Base-by-base conservation (phyloP, 1,284 basidiomycete species). In the Bondarzewia mesenterica region DNA sequence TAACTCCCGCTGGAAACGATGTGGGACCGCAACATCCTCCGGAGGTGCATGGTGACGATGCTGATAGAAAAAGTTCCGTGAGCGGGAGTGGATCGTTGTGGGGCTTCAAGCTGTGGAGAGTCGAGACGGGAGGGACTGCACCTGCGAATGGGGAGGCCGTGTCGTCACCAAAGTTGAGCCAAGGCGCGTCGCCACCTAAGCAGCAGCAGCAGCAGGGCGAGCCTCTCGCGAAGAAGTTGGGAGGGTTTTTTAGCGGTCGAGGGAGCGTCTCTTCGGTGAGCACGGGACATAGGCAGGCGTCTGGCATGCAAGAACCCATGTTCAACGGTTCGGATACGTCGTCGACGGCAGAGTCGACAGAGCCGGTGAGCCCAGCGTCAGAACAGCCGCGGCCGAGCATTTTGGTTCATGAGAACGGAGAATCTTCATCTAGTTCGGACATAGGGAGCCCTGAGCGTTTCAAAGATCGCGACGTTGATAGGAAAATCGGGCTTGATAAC, bases 171-270 rank as follows among this genome's bases (percentile, higher is more conserved):
- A 29, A 1, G 16, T 23, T 23, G 22, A 43, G 42, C 42, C 55
- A 29, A 54, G 66, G 6, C 54, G 57, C n/a, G 49, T 55, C 7
- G 55, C 63, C 16, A 63, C 71, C 8, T 69, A 70, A 15, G 50
- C 57, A 39, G 42, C 58, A 6, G 50, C 47, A 4, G 49, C 52
- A 40, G 55, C 64, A 52, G 61, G 22, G 56, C 37, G 64, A 59
- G 32, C 69, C 69, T 1, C 64, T 84, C 4, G 64, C 78, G 27
- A 73, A 73, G 55, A 86, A 83, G 64, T 58, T 88, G 36, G 80
- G 82, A 3, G 80, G 79, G 3, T 79, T 88, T 63, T 88, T 88
- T 60, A 69, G 73, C 50, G 69, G 78, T 40, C 68, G 78, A 47
- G 68, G 68, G 12, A 80, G 75, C 57, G 63, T 76, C 37, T 75